Base-by-base conservation (phyloP, 2,329 filamentous ascomycete genomes). In the Diaporthe humulicola region DNA sequence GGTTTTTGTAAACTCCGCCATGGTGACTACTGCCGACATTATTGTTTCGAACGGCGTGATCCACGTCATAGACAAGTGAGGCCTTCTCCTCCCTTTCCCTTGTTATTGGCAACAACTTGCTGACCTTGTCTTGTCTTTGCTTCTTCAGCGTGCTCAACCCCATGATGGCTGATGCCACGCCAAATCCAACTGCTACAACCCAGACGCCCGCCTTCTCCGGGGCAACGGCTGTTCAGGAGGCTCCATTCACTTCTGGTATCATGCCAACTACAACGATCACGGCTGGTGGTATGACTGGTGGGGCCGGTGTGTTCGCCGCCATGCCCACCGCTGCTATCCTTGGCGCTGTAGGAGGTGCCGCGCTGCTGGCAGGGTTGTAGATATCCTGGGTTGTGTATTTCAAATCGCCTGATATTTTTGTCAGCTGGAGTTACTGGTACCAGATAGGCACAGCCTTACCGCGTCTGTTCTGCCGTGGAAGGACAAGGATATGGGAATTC, bases 31-130 rank as follows among this genome's bases (percentile, higher is more conserved):
- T 2, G 81, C 86, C 1, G 85, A 91, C 78, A 81, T 90, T 3
- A 81, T 92, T 7, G 81, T 88, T 15, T 84, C 84, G 42, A 91
- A 91, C 76, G 90, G 90, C 36, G 89, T 92, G 2, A 83, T 75
- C 76, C 79, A 83, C 50, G 80, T 87, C n/a, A 78, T 85, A 14
- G 78, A 79, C 52, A 74, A 80, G 4, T 82, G 85, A 76, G 80
- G 84, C 48, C 77, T 84, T 9, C 69, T 84, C 52, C 78, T 78
- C 12, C 83, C 83, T 66, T 80, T 8, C 48, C 30, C 30, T 36
- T 28, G 22, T 12, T 22, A 30, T 10, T n/a, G 22, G 22, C 7
- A 38, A 52, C 64, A 25, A 12, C 30, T 40, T 36, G 45, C 84
- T 73, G 81, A 86, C 52, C 28, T 52, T 3, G n/a, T 25, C n/a